phyloP scores from a whole-genome alignment of 495 filamentous ascomycete species.

The Penicillium pancosmium region DNA sequence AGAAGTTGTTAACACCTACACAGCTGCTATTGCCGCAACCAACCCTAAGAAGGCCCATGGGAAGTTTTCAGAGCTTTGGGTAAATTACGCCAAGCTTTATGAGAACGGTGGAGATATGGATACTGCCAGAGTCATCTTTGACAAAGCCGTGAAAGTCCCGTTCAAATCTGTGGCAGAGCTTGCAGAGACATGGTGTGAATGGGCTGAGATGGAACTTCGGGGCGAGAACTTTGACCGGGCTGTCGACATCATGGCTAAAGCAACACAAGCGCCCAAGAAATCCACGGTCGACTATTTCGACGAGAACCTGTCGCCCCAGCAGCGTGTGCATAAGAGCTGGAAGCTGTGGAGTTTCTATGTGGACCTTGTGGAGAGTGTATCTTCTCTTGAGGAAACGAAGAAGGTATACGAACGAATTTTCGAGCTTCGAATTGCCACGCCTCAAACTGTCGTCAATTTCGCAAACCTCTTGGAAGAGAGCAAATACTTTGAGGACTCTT shows the following conservation, averaged over 20 bases:
- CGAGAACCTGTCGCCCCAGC: slow-evolving; percentile 89
- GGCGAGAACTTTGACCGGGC: slow-evolving; percentile 95
- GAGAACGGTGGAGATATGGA: slow-evolving; percentile 85
- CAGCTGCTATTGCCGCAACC: slow-evolving; percentile 88
- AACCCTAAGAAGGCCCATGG: slow-evolving; percentile 94
- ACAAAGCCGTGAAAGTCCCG: slow-evolving; percentile 96
- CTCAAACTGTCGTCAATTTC: slow-evolving; percentile 98
- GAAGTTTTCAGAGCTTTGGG: slow-evolving; percentile 92
- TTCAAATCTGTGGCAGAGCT: slow-evolving; percentile 95
- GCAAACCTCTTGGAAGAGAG: slow-evolving; percentile 95
- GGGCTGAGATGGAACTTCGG: slow-evolving; percentile 96
- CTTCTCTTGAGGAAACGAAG: slow-evolving; percentile 87
- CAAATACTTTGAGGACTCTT: slow-evolving; percentile 95
- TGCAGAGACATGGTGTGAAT: slow-evolving; percentile 98
- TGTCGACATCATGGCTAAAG: slow-evolving; percentile 94
- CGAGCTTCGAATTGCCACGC: slow-evolving; percentile 95
- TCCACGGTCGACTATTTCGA: slow-evolving; percentile 98
- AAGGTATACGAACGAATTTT: slow-evolving; percentile 97
- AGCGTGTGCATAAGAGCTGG: slow-evolving; percentile 98
- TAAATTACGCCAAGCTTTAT: slow-evolving; percentile 97
- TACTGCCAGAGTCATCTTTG: slow-evolving; percentile 88
- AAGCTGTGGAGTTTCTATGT: slow-evolving; percentile 99
- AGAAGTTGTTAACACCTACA: slow-evolving; percentile 93
- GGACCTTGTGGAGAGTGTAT: slow-evolving; percentile 93
- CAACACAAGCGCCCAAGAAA: slow-evolving; percentile 90